Percentiles rank a stretch among this genome's conserved stretches.
These are phyloP conservation scores for Chlorociboria aeruginascens DNA, from an alignment of 495 filamentous ascomycete species.

Conservation along the genomic window DNA sequence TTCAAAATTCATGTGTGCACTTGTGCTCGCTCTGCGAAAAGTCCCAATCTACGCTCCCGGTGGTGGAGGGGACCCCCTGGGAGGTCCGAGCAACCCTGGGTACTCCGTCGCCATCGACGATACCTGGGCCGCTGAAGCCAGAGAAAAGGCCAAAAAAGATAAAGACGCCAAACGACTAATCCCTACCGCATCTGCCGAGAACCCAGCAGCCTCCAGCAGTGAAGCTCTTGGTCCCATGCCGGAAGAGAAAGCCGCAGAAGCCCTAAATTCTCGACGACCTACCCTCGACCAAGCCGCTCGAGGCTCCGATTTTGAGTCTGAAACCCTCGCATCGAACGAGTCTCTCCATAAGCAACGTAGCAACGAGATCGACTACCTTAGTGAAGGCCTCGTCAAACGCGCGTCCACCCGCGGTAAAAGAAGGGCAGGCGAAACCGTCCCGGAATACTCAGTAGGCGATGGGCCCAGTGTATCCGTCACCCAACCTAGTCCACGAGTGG, in stretches of 20 bases:
- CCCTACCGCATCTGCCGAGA: constrained; percentile 17
- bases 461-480: constrained; percentile 5
- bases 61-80: constrained; percentile 53
- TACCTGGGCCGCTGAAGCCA: constrained; percentile 43
- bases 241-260: constrained; percentile 9
- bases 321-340: constrained; percentile 6
- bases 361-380: constrained; percentile 25
- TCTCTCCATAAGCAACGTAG: constrained; percentile 14
- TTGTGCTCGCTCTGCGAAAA: constrained; percentile 74
- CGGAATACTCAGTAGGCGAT: not conserved
- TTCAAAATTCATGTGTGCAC: constrained; percentile 93
- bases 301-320: not conserved
- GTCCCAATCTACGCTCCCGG: constrained; percentile 80
- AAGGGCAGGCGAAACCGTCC: constrained; percentile 14
- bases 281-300: constrained; percentile 6
- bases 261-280: constrained; percentile 10
- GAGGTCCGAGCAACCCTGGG: constrained; percentile 54
- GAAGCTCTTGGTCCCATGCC: constrained; percentile 3
- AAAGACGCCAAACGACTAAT: constrained; percentile 54
- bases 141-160: constrained; percentile 44
- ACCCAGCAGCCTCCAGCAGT: not conserved
- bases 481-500: constrained; percentile 1
- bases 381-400: constrained; percentile 24
- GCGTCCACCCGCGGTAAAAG: constrained; percentile 27
- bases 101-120: constrained; percentile 67